Evolutionary conservation across 192 early-diverging fungal genomes (phyloP).

Genomic region (Coemansia sp.): DNA sequence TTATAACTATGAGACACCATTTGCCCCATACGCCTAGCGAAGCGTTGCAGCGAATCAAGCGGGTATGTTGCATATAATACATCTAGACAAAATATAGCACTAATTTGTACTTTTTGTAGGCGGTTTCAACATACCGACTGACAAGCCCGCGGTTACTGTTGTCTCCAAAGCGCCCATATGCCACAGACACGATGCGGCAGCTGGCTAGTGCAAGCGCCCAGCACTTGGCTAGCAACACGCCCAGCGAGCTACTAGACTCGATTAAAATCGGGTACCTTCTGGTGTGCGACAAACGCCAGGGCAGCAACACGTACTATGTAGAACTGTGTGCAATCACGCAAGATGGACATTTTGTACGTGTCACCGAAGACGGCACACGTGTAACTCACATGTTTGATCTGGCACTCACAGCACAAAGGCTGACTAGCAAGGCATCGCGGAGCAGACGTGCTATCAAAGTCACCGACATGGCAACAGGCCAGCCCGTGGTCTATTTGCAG

Average conservation of each 20-base stretch:
- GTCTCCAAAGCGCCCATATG: not conserved
- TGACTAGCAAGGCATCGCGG: conserved; percentile 1
- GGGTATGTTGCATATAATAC: not conserved
- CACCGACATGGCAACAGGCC: conserved; percentile 1
- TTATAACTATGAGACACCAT: not conserved
- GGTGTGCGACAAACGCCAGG: conserved; percentile 31
- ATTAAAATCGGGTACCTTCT: conserved; percentile 31
- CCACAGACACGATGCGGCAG: not conserved
- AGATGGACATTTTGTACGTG: conserved; percentile 11
- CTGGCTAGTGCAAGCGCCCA: not conserved
- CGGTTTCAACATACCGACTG: conserved; percentile 1
- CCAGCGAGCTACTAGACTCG: not conserved
- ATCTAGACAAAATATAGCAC: not conserved
- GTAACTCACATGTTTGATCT: not conserved
- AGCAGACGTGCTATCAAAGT: conserved; percentile 20
- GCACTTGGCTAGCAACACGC: not conserved
- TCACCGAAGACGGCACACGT: not conserved
- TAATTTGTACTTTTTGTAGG: not conserved
- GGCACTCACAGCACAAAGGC: not conserved
- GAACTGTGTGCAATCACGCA: conserved; percentile 22
- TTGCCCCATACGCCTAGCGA: not conserved
- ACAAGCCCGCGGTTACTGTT: not conserved
- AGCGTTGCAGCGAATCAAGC: conserved; percentile 1
- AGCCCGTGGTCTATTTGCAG: conserved; percentile 23
- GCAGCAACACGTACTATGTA: conserved; percentile 9